A percentile compares a stretch with the other conserved stretches of the same genome.
phyloP scores from a whole-genome alignment of 129 eudicot genomes.

The Lactuca saligna region DNA sequence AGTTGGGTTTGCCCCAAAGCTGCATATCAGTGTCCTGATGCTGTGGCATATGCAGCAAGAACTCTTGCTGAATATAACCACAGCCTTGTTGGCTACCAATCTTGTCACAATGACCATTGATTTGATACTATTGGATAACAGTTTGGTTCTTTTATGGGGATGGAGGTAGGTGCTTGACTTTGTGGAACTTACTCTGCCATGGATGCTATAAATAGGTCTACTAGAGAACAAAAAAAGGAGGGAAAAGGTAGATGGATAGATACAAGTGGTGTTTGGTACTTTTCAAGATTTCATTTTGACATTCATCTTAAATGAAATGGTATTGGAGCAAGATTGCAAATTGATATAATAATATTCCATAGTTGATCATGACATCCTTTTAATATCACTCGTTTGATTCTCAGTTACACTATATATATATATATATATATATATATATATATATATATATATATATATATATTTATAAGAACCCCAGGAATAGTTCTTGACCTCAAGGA shows the following conservation, averaged over 20 bases:
- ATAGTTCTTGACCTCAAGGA: constrained; percentile 19
- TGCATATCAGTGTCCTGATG: constrained; percentile 43
- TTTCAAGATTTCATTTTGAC: constrained; percentile 17
- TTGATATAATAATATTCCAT: constrained; percentile 18
- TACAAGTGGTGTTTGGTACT: constrained; percentile 13
- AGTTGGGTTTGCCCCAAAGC: constrained; percentile 65
- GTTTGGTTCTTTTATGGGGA: neutral
- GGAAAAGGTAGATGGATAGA: constrained; percentile 15
- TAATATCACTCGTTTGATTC: constrained; percentile 7
- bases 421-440: too few relatives aligned
- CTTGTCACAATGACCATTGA: constrained; percentile 36
- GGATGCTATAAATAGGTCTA: constrained; percentile 32
- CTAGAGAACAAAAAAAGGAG: constrained; percentile 26
- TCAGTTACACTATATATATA: neutral
- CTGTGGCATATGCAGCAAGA: constrained; percentile 54
- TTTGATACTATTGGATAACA: neutral
- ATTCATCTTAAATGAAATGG: constrained; percentile 25
- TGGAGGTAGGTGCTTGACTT: constrained; percentile 13
- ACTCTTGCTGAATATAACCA: constrained; percentile 60
- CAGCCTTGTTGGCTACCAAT: constrained; percentile 48
- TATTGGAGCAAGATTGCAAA: constrained; percentile 9
- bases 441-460: too few relatives aligned
- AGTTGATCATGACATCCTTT: constrained; percentile 21
- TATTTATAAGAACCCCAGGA: constrained; percentile 2
- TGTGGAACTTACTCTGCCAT: constrained; percentile 27